Conservation (phyloP, 163 green algal species). For the Volvox carteri region DNA sequence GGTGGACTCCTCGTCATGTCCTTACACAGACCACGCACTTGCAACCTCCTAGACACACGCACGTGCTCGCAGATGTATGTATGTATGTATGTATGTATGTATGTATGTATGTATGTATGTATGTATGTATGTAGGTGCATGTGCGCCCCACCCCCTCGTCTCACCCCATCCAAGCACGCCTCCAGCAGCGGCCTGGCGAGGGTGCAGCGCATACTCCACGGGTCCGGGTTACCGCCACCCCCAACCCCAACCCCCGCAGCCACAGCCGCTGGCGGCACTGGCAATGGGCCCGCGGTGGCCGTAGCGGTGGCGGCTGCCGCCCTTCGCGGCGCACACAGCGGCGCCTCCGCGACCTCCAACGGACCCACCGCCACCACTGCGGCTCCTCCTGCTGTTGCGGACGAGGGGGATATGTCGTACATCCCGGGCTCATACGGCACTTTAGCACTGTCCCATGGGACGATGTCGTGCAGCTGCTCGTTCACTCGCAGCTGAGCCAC, state of each 20-base stretch:
- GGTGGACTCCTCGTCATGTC: too few relatives aligned
- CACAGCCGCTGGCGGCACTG: too few relatives aligned
- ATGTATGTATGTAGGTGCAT: background rate
- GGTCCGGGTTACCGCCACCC: background rate
- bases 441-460: background rate
- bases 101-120: background rate
- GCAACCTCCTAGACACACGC: too few relatives aligned
- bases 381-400: background rate
- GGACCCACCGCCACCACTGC: background rate
- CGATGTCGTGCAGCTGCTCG: background rate
- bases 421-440: background rate
- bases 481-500: background rate
- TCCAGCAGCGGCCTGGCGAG: slow-evolving; percentile 1
- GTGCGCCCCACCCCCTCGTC: background rate
- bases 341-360: background rate
- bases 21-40: too few relatives aligned
- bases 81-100: background rate
- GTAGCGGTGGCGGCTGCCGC: too few relatives aligned
- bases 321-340: too few relatives aligned
- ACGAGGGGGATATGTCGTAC: too few relatives aligned
- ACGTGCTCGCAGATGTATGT: background rate
- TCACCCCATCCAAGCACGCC: slow-evolving; percentile 5
- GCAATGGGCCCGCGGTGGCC: too few relatives aligned
- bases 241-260: too few relatives aligned
- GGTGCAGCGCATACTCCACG: background rate